Conservation (phyloP, 208 protist genomes). For the Leishmania lainsoni region DNA sequence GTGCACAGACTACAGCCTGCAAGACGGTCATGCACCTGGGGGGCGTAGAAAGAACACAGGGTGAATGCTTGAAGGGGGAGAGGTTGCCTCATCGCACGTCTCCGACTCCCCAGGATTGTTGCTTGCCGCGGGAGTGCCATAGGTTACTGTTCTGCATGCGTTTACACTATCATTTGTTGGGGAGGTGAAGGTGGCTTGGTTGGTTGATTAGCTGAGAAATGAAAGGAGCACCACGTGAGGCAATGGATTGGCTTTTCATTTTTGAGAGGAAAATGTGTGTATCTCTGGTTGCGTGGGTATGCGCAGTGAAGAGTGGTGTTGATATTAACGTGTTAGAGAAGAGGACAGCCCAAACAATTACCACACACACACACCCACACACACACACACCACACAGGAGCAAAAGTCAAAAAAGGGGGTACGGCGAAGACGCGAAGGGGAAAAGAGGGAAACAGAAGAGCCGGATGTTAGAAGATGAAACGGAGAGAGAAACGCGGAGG, state of each 20-base stretch:
- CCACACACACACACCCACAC: neutral
- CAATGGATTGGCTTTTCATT: neutral
- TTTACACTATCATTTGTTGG: neutral
- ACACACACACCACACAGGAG: neutral
- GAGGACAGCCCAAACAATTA: neutral
- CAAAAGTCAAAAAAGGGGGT: neutral
- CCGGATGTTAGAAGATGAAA: neutral
- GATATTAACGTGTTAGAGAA: neutral
- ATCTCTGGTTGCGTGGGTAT: neutral
- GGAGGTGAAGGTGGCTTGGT: neutral
- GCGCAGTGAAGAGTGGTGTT: too few species aligned
- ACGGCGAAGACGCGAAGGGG: neutral
- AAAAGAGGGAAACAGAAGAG: neutral
- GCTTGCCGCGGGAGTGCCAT: neutral
- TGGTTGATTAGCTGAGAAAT: neutral
- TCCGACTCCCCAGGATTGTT: neutral
- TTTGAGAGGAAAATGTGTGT: neutral
- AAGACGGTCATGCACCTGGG: neutral
- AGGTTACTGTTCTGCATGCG: neutral
- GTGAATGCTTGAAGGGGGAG: neutral
- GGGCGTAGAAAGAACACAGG: neutral
- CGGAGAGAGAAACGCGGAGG: conserved; percentile 18
- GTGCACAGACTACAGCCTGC: neutral
- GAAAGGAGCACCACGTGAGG: neutral
- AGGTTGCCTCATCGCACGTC: neutral